phyloP scores from a whole-genome alignment of 2,329 filamentous ascomycete species.

The Trichoderma brevicompactum region DNA sequence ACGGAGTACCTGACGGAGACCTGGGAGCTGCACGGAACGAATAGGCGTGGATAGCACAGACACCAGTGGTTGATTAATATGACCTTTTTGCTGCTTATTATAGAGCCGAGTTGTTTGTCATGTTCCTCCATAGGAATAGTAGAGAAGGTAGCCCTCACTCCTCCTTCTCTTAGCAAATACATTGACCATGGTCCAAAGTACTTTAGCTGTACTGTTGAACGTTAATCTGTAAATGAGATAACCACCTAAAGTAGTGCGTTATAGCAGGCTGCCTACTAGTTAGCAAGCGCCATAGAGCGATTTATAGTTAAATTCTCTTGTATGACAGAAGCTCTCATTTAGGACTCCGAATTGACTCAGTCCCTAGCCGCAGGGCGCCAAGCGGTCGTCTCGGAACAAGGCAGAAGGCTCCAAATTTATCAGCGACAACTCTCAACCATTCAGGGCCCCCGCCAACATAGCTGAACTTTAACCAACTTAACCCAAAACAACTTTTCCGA shows the following conservation, averaged over 20 bases:
- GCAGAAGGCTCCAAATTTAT: conserved; percentile 5
- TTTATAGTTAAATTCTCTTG: not conserved
- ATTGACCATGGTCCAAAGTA: too few species aligned
- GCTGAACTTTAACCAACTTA: conserved; percentile 18
- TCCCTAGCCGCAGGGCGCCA: not conserved
- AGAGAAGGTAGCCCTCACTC: too few species aligned
- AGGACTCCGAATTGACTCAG: not conserved
- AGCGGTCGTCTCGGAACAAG: not conserved
- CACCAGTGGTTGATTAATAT: too few species aligned
- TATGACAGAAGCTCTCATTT: not conserved
- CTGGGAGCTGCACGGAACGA: not conserved
- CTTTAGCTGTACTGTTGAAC: too few species aligned
- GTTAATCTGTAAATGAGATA: too few species aligned
- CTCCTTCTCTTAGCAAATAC: too few species aligned
- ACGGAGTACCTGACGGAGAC: not conserved
- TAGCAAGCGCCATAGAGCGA: not conserved
- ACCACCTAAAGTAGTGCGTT: too few species aligned
- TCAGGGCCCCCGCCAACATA: conserved; percentile 14
- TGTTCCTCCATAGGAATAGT: too few species aligned
- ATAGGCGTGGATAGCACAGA: too few species aligned
- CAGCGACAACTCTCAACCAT: conserved; percentile 14
- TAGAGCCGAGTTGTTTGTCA: too few species aligned
- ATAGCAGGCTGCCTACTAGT: not conserved
- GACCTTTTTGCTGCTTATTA: too few species aligned
- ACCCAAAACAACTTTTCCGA: conserved; percentile 22